phyloP scores from a whole-genome alignment of 257 asterid species.

The Solanum dulcamara region DNA sequence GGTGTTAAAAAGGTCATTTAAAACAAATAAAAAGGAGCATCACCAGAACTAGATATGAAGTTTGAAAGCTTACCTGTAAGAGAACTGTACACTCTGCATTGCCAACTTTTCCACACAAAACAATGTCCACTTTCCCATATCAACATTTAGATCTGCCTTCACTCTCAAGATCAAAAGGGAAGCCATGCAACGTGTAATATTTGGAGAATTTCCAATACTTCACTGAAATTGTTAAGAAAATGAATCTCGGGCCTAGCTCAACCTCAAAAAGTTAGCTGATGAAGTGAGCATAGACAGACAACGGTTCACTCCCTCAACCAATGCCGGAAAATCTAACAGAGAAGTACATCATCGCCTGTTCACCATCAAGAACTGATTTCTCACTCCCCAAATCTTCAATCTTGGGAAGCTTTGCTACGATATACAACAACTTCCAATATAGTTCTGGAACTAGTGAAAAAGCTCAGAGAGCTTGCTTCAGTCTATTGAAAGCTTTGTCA shows the following conservation, averaged over 20 bases:
- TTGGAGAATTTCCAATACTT: neutral
- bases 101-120: neutral
- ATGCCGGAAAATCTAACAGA: neutral
- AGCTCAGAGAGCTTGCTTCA: neutral
- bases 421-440: neutral
- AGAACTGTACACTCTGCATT: neutral
- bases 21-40: neutral
- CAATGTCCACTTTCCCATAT: neutral
- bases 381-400: neutral
- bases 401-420: neutral
- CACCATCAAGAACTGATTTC: neutral
- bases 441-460: neutral
- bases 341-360: neutral
- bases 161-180: neutral
- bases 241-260: neutral
- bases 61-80: neutral
- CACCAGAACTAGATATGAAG: neutral
- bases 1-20: neutral
- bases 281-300: neutral
- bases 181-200: neutral
- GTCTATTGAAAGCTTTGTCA: neutral
- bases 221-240: neutral
- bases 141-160: neutral
- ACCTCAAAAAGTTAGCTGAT: neutral
- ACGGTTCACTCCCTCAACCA: neutral